phyloP scores from a whole-genome alignment of 805 yeast species.

The Metschnikowia aberdeeniae region DNA sequence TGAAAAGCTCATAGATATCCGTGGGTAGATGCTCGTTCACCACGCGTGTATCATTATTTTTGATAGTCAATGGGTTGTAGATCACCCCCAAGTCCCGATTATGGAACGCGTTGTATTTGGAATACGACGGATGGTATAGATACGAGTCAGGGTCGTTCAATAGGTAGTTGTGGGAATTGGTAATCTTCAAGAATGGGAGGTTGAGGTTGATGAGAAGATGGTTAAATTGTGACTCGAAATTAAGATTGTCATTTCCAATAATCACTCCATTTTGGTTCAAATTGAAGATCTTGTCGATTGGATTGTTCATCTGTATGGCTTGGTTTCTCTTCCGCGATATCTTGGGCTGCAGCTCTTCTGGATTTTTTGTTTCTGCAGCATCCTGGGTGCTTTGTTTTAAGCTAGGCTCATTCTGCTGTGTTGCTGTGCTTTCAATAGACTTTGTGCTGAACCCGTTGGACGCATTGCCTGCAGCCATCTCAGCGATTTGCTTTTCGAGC shows the following conservation, averaged over 20 bases:
- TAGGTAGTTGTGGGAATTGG: conserved; percentile 41
- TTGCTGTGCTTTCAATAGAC: not conserved
- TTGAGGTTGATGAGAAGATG: conserved; percentile 40
- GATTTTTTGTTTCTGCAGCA: not conserved
- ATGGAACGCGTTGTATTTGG: conserved; percentile 33
- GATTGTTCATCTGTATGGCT: conserved; percentile 34
- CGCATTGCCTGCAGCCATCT: conserved; percentile 14
- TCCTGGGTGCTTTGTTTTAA: not conserved
- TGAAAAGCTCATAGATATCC: conserved; percentile 42
- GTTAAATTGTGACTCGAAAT: conserved; percentile 44
- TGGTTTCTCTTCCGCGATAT: conserved; percentile 1
- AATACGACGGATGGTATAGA: conserved; percentile 37
- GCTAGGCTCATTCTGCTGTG: not conserved
- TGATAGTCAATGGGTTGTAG: conserved; percentile 38
- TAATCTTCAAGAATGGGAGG: conserved; percentile 41
- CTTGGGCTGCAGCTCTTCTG: not conserved
- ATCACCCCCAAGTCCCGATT: conserved; percentile 36
- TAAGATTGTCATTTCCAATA: conserved; percentile 43
- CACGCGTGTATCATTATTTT: conserved; percentile 4
- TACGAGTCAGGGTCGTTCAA: conserved; percentile 41
- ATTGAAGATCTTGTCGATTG: conserved; percentile 44
- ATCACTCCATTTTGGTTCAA: conserved; percentile 40
- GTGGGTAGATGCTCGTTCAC: conserved; percentile 26
- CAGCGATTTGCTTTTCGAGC: conserved; percentile 4
- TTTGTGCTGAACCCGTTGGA: conserved; percentile 21